A percentile compares a stretch with the other conserved stretches of the same genome.
Conservation (phyloP, 2,329 filamentous ascomycete species). For the Epichloe sibirici region DNA sequence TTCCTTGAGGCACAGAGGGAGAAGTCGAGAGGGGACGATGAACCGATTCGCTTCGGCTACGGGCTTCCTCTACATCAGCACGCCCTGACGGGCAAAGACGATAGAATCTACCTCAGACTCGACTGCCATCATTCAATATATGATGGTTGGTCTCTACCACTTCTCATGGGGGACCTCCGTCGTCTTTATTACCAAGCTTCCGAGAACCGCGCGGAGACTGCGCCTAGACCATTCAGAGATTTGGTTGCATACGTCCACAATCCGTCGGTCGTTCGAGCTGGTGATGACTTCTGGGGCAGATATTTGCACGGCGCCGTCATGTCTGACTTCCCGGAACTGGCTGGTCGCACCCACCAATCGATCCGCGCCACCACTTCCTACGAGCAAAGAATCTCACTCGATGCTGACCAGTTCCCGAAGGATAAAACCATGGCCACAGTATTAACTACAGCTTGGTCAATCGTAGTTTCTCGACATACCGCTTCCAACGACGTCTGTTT, state of each 20-base stretch:
- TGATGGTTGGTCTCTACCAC: constrained; percentile 21
- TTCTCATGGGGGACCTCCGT: constrained; percentile 14
- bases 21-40: background rate
- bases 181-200: constrained; percentile 10
- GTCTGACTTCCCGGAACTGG: background rate
- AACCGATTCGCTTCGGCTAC: background rate
- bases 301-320: background rate
- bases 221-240: constrained; percentile 9
- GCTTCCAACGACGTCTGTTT: constrained; percentile 5
- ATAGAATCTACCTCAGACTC: constrained; percentile 11
- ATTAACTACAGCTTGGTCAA: constrained; percentile 5
- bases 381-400: background rate
- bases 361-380: background rate
- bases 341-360: background rate
- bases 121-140: constrained; percentile 26
- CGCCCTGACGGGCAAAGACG: background rate
- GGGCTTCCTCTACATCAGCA: constrained; percentile 1
- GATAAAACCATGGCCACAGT: constrained; percentile 24
- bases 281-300: background rate
- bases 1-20: background rate
- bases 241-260: constrained; percentile 8
- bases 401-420: background rate
- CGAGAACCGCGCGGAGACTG: constrained; percentile 6
- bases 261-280: background rate
- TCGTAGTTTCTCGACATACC: constrained; percentile 3